These are phyloP conservation scores for Aureobasidium sp. DNA, from an alignment of 2,329 filamentous ascomycete species.

Conservation along the genomic window DNA sequence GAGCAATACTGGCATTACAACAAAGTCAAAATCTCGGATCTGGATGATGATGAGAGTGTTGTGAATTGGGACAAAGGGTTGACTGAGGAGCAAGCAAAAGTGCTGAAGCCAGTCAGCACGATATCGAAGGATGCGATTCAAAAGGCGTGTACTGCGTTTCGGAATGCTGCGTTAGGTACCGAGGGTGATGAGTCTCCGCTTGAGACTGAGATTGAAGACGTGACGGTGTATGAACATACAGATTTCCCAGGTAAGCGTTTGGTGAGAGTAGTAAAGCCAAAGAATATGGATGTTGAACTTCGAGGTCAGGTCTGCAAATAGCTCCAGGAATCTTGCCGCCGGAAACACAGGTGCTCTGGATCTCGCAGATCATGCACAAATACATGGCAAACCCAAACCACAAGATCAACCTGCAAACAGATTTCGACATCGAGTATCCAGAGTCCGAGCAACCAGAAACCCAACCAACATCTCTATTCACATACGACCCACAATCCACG, in stretches of 20 bases:
- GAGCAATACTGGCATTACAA: conserved; percentile 21
- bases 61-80: conserved; percentile 17
- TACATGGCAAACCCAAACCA: conserved; percentile 18
- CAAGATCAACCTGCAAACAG: conserved; percentile 18
- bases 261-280: background rate
- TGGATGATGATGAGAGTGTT: conserved; percentile 17
- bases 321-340: conserved; percentile 16
- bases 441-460: background rate
- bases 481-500: conserved; percentile 22
- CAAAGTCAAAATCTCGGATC: conserved; percentile 18
- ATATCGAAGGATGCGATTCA: conserved; percentile 8
- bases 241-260: conserved; percentile 29
- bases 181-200: conserved; percentile 5
- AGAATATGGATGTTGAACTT: background rate
- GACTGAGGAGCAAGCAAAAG: conserved; percentile 13
- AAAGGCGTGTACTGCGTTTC: conserved; percentile 17
- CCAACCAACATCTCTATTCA: conserved; percentile 26
- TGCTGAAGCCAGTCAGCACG: conserved; percentile 11
- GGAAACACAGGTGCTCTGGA: conserved; percentile 17
- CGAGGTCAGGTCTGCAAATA: conserved; percentile 15
- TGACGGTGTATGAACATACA: conserved; percentile 30
- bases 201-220: conserved; percentile 21
- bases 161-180: conserved; percentile 13
- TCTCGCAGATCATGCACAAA: conserved; percentile 18
- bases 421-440: conserved; percentile 18